Base-by-base conservation (phyloP, 2,329 filamentous ascomycete genomes). In the Aspergillus luchuensis region DNA sequence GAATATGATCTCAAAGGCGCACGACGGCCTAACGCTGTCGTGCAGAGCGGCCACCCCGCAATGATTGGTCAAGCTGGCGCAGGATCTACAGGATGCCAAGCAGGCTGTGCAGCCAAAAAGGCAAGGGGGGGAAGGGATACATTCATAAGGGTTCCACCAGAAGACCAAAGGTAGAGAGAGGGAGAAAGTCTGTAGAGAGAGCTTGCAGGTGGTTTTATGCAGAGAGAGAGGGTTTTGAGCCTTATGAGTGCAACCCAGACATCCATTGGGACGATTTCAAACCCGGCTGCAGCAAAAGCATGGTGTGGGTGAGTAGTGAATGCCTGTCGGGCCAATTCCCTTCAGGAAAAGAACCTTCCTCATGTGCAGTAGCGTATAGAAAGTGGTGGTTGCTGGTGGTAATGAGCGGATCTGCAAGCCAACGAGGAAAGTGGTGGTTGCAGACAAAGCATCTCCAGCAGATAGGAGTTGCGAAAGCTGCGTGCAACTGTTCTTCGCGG, bases 61-160 rank as follows among this genome's bases (percentile, higher is more conserved):
- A 30, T 63, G 45, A 63, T 65, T 63, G 59, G 63, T 33, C 30
- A 28, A 41, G 21, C 28, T 17, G 11, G 23, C 30, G 47, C 58
- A 60, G 60, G 63, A 66, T 66, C 62, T 66, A 56, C 63, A 56
- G 59, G 56, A 62, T 49, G 63, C 62, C 63, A 66, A 66, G 63
- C 58, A 60, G 57, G 55, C 62, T 61, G 63, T 66, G 63, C 63
- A 62, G 57, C 58, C 28, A 53, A 47, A 63, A 63, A 65, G 63
- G 63, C 53, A 45, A 28, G 49, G 25, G 8, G 13, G 47, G 47
- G 3, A 49, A 49, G 47, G 23, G 23, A 49, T 30, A 28, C 47
- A 49, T 49, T 30, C 25, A 21, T 45, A 19, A 45, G 41, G 41
- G 33, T 36, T 36, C 33, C 33, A 36, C 33, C 33, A 13, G 5